Conservation (phyloP, 139 green algal genomes). For the Chara braunii region DNA sequence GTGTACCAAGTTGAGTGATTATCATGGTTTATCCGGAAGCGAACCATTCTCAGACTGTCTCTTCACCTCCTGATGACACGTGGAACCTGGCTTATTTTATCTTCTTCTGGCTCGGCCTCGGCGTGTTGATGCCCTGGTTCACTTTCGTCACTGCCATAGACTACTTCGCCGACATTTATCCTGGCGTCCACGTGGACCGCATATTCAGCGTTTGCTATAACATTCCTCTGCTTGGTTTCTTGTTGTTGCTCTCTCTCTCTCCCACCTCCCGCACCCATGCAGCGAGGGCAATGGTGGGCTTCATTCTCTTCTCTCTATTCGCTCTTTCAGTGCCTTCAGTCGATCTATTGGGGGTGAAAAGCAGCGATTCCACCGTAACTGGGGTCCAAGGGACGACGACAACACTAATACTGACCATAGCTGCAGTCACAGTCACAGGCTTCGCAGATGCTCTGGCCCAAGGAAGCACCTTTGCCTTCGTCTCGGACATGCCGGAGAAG, state of each 20-base stretch:
- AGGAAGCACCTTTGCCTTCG: slow-evolving; percentile 41
- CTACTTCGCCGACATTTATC: slow-evolving; percentile 52
- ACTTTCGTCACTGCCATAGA: slow-evolving; percentile 51
- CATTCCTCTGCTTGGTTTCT: slow-evolving; percentile 34
- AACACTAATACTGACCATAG: slow-evolving; percentile 26
- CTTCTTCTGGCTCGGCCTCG: slow-evolving; percentile 40
- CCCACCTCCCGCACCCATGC: too few species aligned
- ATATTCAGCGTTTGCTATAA: slow-evolving; percentile 49
- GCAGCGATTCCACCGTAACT: too few species aligned
- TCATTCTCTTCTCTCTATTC: too few species aligned
- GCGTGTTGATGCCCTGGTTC: slow-evolving; percentile 50
- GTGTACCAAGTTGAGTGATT: too few species aligned
- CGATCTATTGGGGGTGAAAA: too few species aligned
- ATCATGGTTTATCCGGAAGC: too few species aligned
- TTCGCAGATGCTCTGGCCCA: slow-evolving; percentile 31
- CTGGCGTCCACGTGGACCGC: slow-evolving; percentile 39
- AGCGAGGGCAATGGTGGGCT: too few species aligned
- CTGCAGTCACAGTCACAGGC: slow-evolving; percentile 2
- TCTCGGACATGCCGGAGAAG: slow-evolving; percentile 27
- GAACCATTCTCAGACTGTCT: too few species aligned
- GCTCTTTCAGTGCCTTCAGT: too few species aligned
- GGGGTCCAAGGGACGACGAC: too few species aligned
- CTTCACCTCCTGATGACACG: slow-evolving; percentile 13
- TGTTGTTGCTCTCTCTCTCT: too few species aligned
- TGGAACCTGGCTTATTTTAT: slow-evolving; percentile 28